Evolutionary conservation across 257 asterid species (phyloP), one percentile per base, ranked within the genome.

Genomic region (Leonotis leonurus): DNA sequence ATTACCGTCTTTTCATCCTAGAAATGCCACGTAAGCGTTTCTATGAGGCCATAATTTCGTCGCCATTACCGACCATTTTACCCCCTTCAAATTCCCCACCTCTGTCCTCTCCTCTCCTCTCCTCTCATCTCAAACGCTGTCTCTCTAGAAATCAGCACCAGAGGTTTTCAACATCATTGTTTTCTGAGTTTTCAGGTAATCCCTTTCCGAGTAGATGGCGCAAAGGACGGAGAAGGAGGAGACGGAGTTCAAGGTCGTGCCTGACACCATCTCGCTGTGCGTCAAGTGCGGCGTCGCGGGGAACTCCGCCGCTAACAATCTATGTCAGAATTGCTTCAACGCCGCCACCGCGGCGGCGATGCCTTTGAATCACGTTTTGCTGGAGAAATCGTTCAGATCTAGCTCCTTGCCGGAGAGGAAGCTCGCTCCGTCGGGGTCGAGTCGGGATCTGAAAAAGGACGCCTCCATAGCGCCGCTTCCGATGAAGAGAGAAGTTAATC

Each of bases 141-240:
- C 67, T 51, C 70, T 53, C 69, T 20, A 17, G 24, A 22, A 8
- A 25, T 14, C 22, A 4, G 8, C n/a, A 21, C 1, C 26, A 3
- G 5, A 0, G 12, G 0, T 5, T 12, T 13, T 9, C 62, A 18
- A 12, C 3, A 29, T 9, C 1, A 0, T 32, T 17, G 1, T n/a
- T 20, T 13, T 25, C 5, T 6, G 17, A 6, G 5, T 22, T 43
- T 41, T 30, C 39, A 54, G 43, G 39, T 27, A 17, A 29, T 20
- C 8, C 6, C 12, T 27, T n/a, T 41, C 7, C 27, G 26, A 36
- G 37, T 55, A 40, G 21, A 88, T 90, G 97, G 95, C 90, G 68
- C 97, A 83, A 70, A 85, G 70, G 74, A 90, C 95, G 70, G 96
- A 75, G 71, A 87, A 90, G 35, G 97, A 90, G 66, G 96, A 90